Evolutionary conservation across 805 yeast species (phyloP), one percentile per base, ranked within the genome.

Genomic region (Yarrowia sp.): DNA sequence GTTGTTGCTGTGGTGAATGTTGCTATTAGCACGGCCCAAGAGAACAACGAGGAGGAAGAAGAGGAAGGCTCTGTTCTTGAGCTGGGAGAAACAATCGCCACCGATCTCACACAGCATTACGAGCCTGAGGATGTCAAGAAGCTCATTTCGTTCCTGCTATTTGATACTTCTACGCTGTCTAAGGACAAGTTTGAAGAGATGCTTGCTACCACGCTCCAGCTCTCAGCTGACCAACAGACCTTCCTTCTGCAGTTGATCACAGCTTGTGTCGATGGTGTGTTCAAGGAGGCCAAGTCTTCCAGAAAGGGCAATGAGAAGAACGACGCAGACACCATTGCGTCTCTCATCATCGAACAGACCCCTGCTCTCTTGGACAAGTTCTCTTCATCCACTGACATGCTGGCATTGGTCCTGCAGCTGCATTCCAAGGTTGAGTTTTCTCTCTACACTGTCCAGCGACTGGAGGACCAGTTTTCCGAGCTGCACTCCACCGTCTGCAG

Each of bases 391-490:
- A 33, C 64, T 2, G 31, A 55, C 1, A 17, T 43, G 33, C 64
- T 58, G 11, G 18, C 64, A 3, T 10, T 58, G 18, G 18, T 17
- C 8, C 22, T 58, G 22, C 39, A 58, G 33, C 18, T 58, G 42
- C 50, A 58, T 36, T 43, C 64, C 18, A 42, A 33, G 33, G 43
- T 58, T 32, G 43, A 58, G 2, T 10, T 43, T 33, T 15, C 39
- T 17, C 39, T 58, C 14, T 58, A 58, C 43, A 33, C 41, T 4
- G 42, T 8, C 15, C 17, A 58, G 15, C 64, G 51, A 4, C 64
- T 43, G 8, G 64, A 58, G 33, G 41, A 32, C 35, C 51, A 33
- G 18, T 58, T 58, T 10, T 43, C 64, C 2, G 64, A 58, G 51
- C 43, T 58, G 43, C 43, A 44, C 13, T 43, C 64, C 3, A 32